Evolutionary conservation across 805 yeast genomes (phyloP).

Genomic region (Yamadazyma endophytica): DNA sequence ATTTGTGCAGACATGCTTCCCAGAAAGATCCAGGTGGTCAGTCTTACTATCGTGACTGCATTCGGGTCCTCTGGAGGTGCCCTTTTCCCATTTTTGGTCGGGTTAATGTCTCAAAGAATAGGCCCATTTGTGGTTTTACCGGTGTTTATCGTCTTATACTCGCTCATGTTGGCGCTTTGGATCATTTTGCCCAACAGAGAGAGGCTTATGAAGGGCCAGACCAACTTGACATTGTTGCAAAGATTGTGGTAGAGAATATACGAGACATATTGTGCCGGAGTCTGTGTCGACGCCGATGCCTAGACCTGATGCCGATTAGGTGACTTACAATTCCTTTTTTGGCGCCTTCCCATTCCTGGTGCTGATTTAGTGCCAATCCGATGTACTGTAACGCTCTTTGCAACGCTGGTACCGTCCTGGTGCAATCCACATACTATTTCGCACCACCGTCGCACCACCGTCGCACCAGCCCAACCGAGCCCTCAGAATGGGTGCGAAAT

Average conservation of each 20-base stretch:
- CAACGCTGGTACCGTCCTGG: too few species aligned
- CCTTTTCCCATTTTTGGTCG: slow-evolving; percentile 49
- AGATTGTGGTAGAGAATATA: slow-evolving; percentile 10
- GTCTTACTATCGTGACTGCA: slow-evolving; percentile 49
- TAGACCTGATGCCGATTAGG: too few species aligned
- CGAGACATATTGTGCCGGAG: too few species aligned
- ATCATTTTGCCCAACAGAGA: slow-evolving; percentile 13
- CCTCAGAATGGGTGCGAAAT: too few species aligned
- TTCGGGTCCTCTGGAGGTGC: slow-evolving; percentile 61
- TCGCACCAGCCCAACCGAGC: too few species aligned
- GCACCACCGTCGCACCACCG: too few species aligned
- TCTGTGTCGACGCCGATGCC: too few species aligned
- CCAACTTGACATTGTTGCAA: slow-evolving; percentile 9
- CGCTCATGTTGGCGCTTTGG: slow-evolving; percentile 24
- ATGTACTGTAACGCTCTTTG: too few species aligned
- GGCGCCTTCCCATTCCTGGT: too few species aligned
- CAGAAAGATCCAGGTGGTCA: slow-evolving; percentile 47
- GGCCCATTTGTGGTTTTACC: slow-evolving; percentile 53
- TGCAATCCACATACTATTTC: too few species aligned
- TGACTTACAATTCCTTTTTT: too few species aligned
- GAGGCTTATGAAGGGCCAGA: slow-evolving; percentile 7
- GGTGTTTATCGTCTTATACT: slow-evolving; percentile 34
- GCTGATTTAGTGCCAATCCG: too few species aligned
- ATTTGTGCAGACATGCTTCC: slow-evolving; percentile 42
- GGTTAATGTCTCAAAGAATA: slow-evolving; percentile 40